Evolutionary conservation across 495 filamentous ascomycete species (phyloP).

Genomic region (Talaromyces liani): DNA sequence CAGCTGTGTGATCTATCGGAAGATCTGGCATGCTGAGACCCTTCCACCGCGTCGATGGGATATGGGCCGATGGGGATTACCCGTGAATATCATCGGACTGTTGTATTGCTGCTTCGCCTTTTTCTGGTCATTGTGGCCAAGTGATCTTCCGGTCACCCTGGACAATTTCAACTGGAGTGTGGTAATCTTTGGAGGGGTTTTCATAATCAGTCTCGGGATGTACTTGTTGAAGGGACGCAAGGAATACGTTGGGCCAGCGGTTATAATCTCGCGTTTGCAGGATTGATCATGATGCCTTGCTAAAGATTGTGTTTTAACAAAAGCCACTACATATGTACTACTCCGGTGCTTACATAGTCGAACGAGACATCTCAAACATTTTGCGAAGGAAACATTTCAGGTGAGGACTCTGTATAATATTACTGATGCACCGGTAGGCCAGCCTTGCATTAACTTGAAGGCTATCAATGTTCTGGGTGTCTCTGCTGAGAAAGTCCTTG

Average conservation of each 20-base stretch:
- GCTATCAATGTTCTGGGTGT: no score
- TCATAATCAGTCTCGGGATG: conserved; percentile 6
- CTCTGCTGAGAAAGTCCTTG: no score
- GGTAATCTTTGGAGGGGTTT: conserved; percentile 32
- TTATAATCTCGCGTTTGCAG: background rate
- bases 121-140: conserved; percentile 38
- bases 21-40: conserved; percentile 25
- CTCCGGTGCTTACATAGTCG: no score
- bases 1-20: conserved; percentile 27
- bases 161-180: conserved; percentile 43
- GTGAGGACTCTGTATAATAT: no score
- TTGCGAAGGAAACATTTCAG: no score
- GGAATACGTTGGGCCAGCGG: background rate
- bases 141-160: conserved; percentile 21
- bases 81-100: conserved; percentile 30
- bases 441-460: no score
- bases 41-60: conserved; percentile 35
- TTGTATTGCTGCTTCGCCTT: conserved; percentile 21
- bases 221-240: conserved; percentile 1
- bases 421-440: no score
- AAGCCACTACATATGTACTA: no score
- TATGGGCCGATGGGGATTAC: conserved; percentile 26
- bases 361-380: no score
- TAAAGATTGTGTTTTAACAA: background rate
- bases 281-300: background rate